Evolutionary conservation across 2,329 filamentous ascomycete species (phyloP).

Genomic region (Phaeophleospora eucalypticola): DNA sequence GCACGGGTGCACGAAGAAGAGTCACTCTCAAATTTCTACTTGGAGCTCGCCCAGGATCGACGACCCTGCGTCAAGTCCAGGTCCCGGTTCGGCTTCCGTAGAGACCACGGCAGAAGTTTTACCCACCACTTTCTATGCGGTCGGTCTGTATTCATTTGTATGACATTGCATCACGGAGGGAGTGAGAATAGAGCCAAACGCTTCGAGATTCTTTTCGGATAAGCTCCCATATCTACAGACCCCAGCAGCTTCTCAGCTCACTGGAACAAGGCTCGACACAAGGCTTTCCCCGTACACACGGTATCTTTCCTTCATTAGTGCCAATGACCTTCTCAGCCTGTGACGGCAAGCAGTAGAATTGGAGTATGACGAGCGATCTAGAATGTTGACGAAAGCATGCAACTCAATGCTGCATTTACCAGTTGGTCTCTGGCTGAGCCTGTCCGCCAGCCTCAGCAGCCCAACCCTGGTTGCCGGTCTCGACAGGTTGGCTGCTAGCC

Average conservation of each 20-base stretch:
- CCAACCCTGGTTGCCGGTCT: constrained; percentile 52
- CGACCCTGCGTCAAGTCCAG: not conserved
- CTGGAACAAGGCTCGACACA: constrained; percentile 57
- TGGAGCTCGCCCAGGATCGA: not conserved
- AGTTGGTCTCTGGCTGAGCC: constrained; percentile 37
- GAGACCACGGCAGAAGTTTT: not conserved
- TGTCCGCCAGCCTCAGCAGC: constrained; percentile 37
- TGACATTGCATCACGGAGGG: too few species aligned
- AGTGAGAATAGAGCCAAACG: too few species aligned
- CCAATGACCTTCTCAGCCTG: constrained; percentile 47
- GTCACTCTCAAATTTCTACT: constrained; percentile 1
- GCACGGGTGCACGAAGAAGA: constrained; percentile 11
- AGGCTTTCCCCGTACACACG: constrained; percentile 85
- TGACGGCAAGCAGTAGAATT: constrained; percentile 20
- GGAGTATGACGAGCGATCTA: constrained; percentile 10
- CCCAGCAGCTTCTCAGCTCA: constrained; percentile 28
- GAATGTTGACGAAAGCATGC: constrained; percentile 10
- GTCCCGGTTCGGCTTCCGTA: not conserved
- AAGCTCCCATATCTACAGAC: constrained; percentile 26
- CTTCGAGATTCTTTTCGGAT: constrained; percentile 15
- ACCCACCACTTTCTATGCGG: not conserved
- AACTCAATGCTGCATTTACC: constrained; percentile 38
- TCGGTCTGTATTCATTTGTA: not conserved
- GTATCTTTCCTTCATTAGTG: constrained; percentile 99
- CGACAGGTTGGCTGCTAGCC: constrained; percentile 48